These are phyloP conservation scores for Emiliania huxleyi DNA, from an alignment of 78 protist species.

Conservation along the genomic window DNA sequence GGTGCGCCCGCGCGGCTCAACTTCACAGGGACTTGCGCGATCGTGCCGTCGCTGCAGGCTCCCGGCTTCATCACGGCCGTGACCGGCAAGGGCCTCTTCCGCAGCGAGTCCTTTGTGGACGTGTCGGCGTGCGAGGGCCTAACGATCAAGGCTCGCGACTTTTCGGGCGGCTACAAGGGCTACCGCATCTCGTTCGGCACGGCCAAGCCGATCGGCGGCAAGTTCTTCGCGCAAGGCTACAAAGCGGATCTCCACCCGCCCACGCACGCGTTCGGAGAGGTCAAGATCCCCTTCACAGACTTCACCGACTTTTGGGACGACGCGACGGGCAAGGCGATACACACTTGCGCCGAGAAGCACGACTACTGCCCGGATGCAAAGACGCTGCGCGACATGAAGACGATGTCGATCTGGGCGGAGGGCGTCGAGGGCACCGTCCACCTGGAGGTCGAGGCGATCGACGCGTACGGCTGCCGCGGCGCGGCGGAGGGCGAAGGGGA, in stretches of 20 bases:
- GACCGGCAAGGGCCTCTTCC: neutral
- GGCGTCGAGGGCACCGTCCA: neutral
- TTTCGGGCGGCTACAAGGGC: neutral
- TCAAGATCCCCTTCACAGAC: neutral
- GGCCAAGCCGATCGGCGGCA: neutral
- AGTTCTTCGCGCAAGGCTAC: neutral
- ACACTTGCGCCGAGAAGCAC: neutral
- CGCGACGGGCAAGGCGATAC: neutral
- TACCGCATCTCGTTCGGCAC: neutral
- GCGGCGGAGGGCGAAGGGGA: too few relatives aligned
- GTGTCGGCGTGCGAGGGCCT: neutral
- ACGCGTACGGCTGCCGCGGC: neutral
- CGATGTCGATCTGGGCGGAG: neutral
- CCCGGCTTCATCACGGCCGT: slow-evolving; percentile 2
- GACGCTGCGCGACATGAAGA: neutral
- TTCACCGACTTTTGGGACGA: slow-evolving; percentile 13
- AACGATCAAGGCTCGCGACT: neutral
- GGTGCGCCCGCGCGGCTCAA: neutral
- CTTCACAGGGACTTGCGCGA: neutral
- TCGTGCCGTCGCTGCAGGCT: neutral
- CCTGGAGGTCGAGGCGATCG: neutral
- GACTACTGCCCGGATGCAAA: neutral
- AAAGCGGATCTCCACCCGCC: neutral
- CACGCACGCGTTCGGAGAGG: neutral
- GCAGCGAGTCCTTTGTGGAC: neutral